Evolutionary conservation across 208 protist genomes (phyloP), one percentile per base, ranked within the genome.

Genomic region (Crithidia fasciculata): DNA sequence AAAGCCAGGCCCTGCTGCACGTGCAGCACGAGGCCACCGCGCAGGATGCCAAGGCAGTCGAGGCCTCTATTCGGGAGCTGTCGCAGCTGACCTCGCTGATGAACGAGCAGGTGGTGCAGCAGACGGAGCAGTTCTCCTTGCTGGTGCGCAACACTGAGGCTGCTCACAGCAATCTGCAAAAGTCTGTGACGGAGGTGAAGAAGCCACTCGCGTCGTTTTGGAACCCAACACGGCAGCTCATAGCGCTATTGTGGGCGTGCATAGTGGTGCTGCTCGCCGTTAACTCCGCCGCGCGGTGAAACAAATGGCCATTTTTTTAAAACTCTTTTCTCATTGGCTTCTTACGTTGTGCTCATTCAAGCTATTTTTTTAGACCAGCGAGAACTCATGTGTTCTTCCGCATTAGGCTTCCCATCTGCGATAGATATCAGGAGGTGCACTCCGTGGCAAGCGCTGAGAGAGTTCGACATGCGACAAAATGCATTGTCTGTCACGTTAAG

Each of bases 41-140:
- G 15, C 71, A 89, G 40, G 92, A 95, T 63, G 92, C 90, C 0
- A 89, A 86, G 56, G 69, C 68, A 3, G 80, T 97, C 9, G 92
- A 95, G 76, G 80, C 76, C 1, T 90, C 87, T 4, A 85, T 97
- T 18, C 80, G 87, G 19, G 92, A 97, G 44, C 78, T 97, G 3
- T 94, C 92, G n/a, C 89, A 95, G 75, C 79, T 97, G 41, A 97
- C 89, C 8, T 88, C 87, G 3, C 74, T 97, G 13, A 89, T 95
- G 81, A 97, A 87, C 68, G 90, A 94, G 60, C 76, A 88, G 67
- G 85, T 95, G 8, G 53, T 93, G 65, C 78, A 91, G 76, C 92
- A 97, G 73, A 87, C 78, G n/a, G 92, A 95, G 79, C 86, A 95
- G 67, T 90, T 97, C 40, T 84, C 82, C 12, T 80, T 94, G 55